These are phyloP conservation scores for Neurospora sp. DNA, from an alignment of 2,329 filamentous ascomycete genomes.

Conservation along the genomic window DNA sequence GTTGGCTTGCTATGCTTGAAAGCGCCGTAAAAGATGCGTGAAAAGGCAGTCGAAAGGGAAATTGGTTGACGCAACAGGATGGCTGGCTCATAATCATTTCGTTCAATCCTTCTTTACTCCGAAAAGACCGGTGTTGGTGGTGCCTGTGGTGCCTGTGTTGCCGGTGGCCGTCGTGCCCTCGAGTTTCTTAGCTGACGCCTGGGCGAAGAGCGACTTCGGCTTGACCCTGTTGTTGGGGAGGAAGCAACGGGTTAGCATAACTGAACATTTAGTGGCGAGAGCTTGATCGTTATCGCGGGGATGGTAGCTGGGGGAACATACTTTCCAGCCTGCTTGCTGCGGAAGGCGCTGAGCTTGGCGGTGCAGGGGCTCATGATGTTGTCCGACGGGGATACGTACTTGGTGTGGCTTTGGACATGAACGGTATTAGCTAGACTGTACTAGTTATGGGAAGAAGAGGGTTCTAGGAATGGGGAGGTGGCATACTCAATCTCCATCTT, in stretches of 20 bases:
- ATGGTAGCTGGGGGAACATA: conserved; percentile 31
- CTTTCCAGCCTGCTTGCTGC: conserved; percentile 73
- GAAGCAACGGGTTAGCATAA: conserved; percentile 12
- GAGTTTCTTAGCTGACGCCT: conserved; percentile 55
- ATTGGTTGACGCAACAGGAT: neutral
- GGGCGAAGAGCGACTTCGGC: conserved; percentile 59
- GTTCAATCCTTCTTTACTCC: neutral
- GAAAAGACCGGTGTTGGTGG: neutral
- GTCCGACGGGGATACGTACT: conserved; percentile 76
- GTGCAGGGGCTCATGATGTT: conserved; percentile 81
- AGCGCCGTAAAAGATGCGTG: neutral
- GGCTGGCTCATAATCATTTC: no score
- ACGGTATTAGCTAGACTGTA: neutral
- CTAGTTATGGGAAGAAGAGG: neutral
- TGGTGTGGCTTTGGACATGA: conserved; percentile 12
- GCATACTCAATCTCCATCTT: conserved; percentile 61
- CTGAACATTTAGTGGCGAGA: neutral
- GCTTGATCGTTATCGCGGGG: neutral
- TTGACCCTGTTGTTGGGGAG: conserved; percentile 38
- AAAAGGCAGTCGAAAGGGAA: neutral
- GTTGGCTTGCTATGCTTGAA: neutral
- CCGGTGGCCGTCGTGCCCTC: conserved; percentile 20
- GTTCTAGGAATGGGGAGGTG: neutral
- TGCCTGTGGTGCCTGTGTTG: neutral
- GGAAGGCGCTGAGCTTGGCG: conserved; percentile 71